phyloP scores from a whole-genome alignment of 805 yeast genomes.

The Torulaspora maleeae region DNA sequence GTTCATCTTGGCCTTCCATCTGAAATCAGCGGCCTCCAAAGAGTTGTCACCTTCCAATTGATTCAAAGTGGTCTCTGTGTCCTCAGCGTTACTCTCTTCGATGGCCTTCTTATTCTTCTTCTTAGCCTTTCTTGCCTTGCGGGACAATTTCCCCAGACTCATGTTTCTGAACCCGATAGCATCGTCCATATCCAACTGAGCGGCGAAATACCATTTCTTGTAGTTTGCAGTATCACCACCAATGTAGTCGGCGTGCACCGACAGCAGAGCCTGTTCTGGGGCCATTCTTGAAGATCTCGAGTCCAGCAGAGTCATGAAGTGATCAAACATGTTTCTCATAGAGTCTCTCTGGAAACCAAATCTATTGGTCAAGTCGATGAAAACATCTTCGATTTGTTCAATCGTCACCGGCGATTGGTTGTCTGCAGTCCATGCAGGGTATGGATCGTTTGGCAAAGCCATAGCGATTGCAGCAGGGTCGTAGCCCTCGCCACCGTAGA shows the following conservation, averaged over 20 bases:
- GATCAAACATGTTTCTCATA: conserved; percentile 87
- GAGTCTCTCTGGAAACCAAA: conserved; percentile 91
- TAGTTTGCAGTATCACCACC: conserved; percentile 85
- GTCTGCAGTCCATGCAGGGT: conserved; percentile 99
- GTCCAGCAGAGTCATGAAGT: conserved; percentile 78
- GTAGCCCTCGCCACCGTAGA: conserved; percentile 62
- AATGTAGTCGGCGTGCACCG: conserved; percentile 80
- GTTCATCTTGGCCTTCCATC: conserved; percentile 84
- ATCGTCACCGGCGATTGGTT: conserved; percentile 81
- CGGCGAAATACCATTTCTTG: conserved; percentile 85
- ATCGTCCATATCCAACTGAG: conserved; percentile 82
- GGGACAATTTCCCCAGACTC: conserved; percentile 68
- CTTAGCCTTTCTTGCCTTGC: conserved; percentile 75
- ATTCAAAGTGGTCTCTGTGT: conserved; percentile 52
- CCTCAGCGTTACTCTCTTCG: conserved; percentile 60
- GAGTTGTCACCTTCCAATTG: conserved; percentile 82
- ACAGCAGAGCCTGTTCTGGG: conserved; percentile 78
- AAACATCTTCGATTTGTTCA: conserved; percentile 82
- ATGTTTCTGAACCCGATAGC: conserved; percentile 78
- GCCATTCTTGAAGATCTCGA: conserved; percentile 86
- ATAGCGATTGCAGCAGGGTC: conserved; percentile 60
- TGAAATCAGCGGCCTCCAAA: conserved; percentile 70
- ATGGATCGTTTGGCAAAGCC: conserved; percentile 84
- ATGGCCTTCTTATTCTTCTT: conserved; percentile 76
- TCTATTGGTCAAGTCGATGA: conserved; percentile 75